phyloP scores from a whole-genome alignment of 2,329 filamentous ascomycete species.

The Drechmeria coniospora region DNA sequence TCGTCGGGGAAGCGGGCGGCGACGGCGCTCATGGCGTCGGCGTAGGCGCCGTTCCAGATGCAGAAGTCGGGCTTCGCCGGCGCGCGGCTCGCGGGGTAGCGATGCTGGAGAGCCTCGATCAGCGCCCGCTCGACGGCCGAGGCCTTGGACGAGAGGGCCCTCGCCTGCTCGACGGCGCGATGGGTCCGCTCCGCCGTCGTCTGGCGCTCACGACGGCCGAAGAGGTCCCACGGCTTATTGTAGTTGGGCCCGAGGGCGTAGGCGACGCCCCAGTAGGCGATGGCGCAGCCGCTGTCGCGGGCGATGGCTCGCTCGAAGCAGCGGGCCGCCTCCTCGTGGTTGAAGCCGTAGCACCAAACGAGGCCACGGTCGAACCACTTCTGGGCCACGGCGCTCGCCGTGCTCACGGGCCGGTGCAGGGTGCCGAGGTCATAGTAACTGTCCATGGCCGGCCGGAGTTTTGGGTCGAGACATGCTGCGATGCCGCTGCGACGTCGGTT shows the following conservation, averaged over 20 bases:
- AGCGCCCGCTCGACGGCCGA: conserved; percentile 41
- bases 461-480: too few relatives aligned
- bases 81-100: conserved; percentile 39
- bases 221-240: conserved; percentile 62
- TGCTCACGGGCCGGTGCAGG: conserved; percentile 39
- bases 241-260: conserved; percentile 62
- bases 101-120: conserved; percentile 42
- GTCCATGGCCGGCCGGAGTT: conserved; percentile 2
- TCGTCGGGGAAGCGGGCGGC: conserved; percentile 22
- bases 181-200: conserved; percentile 25
- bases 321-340: conserved; percentile 52
- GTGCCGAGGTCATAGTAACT: conserved; percentile 46
- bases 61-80: conserved; percentile 30
- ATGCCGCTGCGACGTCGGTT: too few relatives aligned
- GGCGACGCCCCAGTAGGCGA: conserved; percentile 57
- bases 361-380: conserved; percentile 58
- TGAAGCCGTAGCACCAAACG: conserved; percentile 63
- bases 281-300: conserved; percentile 37
- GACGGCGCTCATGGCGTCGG: conserved; percentile 23
- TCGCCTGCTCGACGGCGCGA: conserved; percentile 14
- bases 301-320: conserved; percentile 48
- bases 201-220: conserved; percentile 45
- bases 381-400: conserved; percentile 34
- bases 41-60: conserved; percentile 19
- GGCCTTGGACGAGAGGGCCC: conserved; percentile 5